Base-by-base conservation (phyloP, 495 filamentous ascomycete genomes). In the Aspergillus egyptiacus region DNA sequence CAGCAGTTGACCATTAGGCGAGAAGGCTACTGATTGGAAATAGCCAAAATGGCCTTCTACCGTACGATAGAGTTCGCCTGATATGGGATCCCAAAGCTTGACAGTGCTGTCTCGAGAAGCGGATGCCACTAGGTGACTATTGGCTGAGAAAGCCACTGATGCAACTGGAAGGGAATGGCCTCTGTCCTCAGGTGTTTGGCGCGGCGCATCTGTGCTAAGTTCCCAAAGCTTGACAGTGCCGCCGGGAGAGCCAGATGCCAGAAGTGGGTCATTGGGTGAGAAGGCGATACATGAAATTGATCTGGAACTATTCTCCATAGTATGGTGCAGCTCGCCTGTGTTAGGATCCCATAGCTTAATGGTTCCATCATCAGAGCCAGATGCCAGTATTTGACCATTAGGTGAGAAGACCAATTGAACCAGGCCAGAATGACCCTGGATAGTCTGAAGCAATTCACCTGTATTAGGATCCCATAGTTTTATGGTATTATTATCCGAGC, bases 81-180 rank as follows among this genome's bases (percentile, higher is more conserved):
- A 40, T 2, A 20, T 25, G 10, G 27, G 6, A 13, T 28, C n/a
- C 40, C 40, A 43, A 2, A 67, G 1, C 19, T 51, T 44, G 2
- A 63, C 31, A 28, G 54, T 58, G 0, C 28, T 3, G 43, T 65
- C 60, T 18, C 37, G 10, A 8, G 46, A 58, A 24, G 23, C 45
- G 30, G 54, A 58, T n/a, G 42, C 33, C 10, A 38, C 4, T 22
- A 22, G 18, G 18, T 11, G 20, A 11, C 9, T 10, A 38, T 38
- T 7, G 3, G 11, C 7, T 23, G 38, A 42, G 38, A 25, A 42
- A 10, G 20, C 38, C 6, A 42, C 38, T 14, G 19, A 25, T 11
- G 11, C 20, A 33, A 36, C 43, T 20, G 20, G 27, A 14, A n/a
- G 5, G 1, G 22, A 31, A 38, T 48, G 45, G 24, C 45, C 35